Percentiles rank a stretch among this genome's conserved stretches.
These are phyloP conservation scores for Jackrogersella minutella DNA, from an alignment of 495 filamentous ascomycete genomes.

Conservation along the genomic window DNA sequence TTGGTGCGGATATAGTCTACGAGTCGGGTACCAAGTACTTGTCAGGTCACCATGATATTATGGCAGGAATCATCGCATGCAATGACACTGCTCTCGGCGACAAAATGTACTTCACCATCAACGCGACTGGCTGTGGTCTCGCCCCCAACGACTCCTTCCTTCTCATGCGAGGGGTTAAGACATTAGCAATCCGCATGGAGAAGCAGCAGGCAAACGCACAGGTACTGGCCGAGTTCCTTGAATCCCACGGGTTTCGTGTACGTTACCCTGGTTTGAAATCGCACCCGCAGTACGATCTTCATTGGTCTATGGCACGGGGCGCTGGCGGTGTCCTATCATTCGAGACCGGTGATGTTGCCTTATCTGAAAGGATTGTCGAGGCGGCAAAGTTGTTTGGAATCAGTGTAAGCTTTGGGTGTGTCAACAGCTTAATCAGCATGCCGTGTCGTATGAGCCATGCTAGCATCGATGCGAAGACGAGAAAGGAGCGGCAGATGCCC, in stretches of 20 bases:
- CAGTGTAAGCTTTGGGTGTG: slow-evolving; percentile 95
- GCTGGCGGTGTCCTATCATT: slow-evolving; percentile 94
- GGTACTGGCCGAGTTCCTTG: slow-evolving; percentile 89
- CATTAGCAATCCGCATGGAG: slow-evolving; percentile 96
- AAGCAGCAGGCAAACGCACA: slow-evolving; percentile 95
- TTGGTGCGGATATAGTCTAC: slow-evolving; percentile 96
- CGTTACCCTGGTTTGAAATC: slow-evolving; percentile 92
- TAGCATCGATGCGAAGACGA: slow-evolving; percentile 94
- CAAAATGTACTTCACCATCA: slow-evolving; percentile 94
- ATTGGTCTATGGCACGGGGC: slow-evolving; percentile 92
- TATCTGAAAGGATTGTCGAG: slow-evolving; percentile 94
- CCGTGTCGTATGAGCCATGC: slow-evolving; percentile 99
- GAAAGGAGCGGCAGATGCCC: slow-evolving; percentile 87
- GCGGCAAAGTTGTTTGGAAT: slow-evolving; percentile 91
- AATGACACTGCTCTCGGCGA: slow-evolving; percentile 83
- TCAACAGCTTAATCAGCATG: slow-evolving; percentile 99
- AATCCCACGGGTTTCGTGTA: slow-evolving; percentile 89
- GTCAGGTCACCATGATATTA: slow-evolving; percentile 97
- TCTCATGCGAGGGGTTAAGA: slow-evolving; percentile 93
- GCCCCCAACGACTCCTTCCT: slow-evolving; percentile 96
- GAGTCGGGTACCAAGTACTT: slow-evolving; percentile 98
- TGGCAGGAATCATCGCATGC: slow-evolving; percentile 94
- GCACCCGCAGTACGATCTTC: slow-evolving; percentile 95
- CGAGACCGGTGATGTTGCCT: slow-evolving; percentile 83
- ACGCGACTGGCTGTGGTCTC: slow-evolving; percentile 90